Evolutionary conservation across 108 stramenopile species (phyloP).

Genomic region (Skeletonema tropicum): DNA sequence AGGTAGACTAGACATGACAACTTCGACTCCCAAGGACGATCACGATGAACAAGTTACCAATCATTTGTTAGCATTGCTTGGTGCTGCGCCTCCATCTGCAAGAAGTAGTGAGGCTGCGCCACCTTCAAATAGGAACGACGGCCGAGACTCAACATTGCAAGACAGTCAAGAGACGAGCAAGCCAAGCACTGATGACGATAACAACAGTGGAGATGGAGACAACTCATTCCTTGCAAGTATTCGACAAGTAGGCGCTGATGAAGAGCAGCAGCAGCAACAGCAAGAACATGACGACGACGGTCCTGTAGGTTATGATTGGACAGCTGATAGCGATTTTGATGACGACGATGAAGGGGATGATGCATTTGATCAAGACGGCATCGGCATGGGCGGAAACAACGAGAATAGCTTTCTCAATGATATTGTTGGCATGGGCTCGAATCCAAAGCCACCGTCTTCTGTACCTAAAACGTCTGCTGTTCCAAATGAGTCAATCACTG

Average conservation of each 20-base stretch:
- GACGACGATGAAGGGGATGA: constrained; percentile 12
- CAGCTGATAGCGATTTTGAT: not conserved
- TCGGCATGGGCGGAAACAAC: not conserved
- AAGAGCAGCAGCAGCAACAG: not conserved
- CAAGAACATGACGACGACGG: not conserved
- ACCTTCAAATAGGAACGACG: not conserved
- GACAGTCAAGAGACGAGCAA: constrained; percentile 6
- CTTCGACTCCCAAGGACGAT: not conserved
- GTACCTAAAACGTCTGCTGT: not conserved
- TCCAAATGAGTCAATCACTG: constrained; percentile 11
- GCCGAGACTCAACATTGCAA: not conserved
- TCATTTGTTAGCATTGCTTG: constrained; percentile 1
- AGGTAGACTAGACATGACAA: not conserved
- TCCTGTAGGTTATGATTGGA: not conserved
- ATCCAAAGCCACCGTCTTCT: not conserved
- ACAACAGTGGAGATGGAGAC: not conserved
- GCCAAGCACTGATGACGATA: constrained; percentile 16
- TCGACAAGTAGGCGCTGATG: not conserved
- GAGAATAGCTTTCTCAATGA: constrained; percentile 2
- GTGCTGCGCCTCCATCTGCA: not conserved
- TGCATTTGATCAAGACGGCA: not conserved
- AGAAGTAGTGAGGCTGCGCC: not conserved
- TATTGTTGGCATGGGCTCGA: not conserved
- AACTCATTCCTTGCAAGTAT: constrained; percentile 13
- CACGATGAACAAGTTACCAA: constrained; percentile 9